Conservation (phyloP, 371 early-diverging fungal species). For the Mortierella sp. region DNA sequence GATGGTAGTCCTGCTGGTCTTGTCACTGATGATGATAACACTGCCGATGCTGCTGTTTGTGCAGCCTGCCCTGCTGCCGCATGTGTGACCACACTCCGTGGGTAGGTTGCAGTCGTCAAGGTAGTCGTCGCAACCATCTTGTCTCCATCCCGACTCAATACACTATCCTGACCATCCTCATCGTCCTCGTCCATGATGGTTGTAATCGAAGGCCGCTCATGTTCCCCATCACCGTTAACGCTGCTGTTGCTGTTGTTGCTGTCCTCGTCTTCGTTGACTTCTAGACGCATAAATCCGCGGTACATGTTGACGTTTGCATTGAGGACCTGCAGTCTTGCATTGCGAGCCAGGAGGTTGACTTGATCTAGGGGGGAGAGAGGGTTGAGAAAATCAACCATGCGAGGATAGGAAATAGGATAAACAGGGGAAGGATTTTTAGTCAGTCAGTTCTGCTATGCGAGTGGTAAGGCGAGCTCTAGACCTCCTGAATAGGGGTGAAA, state of each 20-base stretch:
- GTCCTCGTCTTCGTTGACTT: slow-evolving; percentile 47
- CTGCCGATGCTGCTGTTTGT: background rate
- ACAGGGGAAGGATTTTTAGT: background rate
- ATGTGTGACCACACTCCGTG: background rate
- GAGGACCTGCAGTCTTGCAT: slow-evolving; percentile 40
- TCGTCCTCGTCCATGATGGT: slow-evolving; percentile 37
- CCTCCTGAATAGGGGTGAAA: background rate
- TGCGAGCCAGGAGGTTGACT: slow-evolving; percentile 49
- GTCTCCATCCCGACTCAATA: slow-evolving; percentile 15
- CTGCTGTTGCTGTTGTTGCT: background rate
- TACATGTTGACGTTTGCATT: slow-evolving; percentile 55
- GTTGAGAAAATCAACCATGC: background rate
- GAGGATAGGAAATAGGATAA: background rate
- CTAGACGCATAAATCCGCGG: slow-evolving; percentile 57
- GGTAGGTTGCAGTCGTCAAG: background rate
- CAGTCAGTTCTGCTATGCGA: background rate
- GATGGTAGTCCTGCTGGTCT: background rate
- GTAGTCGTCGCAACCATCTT: background rate
- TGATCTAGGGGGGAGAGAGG: slow-evolving; percentile 27
- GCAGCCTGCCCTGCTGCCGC: background rate
- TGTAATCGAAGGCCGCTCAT: slow-evolving; percentile 34
- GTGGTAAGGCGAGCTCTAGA: background rate
- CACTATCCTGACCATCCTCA: slow-evolving; percentile 11
- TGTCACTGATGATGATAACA: background rate
- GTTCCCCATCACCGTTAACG: background rate